A percentile compares a stretch with the other conserved stretches of the same genome.
Evolutionary conservation across 352 stramenopile genomes (phyloP).

Genomic region (Aphanomyces astaci): DNA sequence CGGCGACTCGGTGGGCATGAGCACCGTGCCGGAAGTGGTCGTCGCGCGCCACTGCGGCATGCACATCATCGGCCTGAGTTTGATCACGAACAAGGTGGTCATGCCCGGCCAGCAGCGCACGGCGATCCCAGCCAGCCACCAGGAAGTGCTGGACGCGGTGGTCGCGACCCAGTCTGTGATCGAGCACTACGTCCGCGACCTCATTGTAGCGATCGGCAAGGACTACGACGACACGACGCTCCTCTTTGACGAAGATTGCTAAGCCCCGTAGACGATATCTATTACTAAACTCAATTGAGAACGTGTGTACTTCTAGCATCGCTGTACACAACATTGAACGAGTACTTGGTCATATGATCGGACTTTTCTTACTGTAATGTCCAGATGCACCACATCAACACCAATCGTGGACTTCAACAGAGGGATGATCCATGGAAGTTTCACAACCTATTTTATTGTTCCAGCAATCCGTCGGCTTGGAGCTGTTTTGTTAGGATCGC

Average conservation of each 20-base stretch:
- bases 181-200: slow-evolving; percentile 40
- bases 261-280: not conserved
- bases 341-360: no score
- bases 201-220: slow-evolving; percentile 40
- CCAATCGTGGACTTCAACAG: no score
- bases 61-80: slow-evolving; percentile 90
- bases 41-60: slow-evolving; percentile 92
- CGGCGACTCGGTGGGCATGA: slow-evolving; percentile 94
- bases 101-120: slow-evolving; percentile 70
- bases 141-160: slow-evolving; percentile 90
- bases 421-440: no score
- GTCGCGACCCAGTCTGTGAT: slow-evolving; percentile 55
- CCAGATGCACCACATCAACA: no score
- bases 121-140: slow-evolving; percentile 76
- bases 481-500: slow-evolving; percentile 53
- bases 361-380: no score
- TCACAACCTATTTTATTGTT: no score
- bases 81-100: slow-evolving; percentile 94
- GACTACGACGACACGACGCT: slow-evolving; percentile 27
- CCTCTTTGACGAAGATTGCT: slow-evolving; percentile 16
- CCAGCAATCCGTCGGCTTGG: slow-evolving; percentile 69
- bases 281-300: not conserved
- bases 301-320: not conserved
- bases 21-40: slow-evolving; percentile 94
- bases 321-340: not conserved